Conservation (phyloP, 306 rosid species). For the Medicago arabica region DNA sequence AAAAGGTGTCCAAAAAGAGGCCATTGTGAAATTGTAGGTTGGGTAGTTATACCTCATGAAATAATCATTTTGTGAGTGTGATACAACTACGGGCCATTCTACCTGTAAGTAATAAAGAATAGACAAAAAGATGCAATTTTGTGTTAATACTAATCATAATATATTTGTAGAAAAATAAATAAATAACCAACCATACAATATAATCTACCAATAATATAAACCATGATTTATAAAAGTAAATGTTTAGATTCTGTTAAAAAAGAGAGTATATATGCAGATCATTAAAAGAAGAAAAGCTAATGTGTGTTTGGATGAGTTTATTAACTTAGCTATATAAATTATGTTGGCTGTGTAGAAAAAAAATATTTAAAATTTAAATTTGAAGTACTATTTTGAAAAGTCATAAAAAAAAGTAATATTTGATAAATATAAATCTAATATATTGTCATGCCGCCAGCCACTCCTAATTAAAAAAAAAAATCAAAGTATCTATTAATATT, state of each 20-base stretch:
- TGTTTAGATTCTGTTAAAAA: no score
- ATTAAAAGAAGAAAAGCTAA: neutral
- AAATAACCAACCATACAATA: neutral
- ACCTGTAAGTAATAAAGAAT: constrained; percentile 46
- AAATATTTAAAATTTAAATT: neutral
- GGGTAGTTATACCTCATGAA: constrained; percentile 78
- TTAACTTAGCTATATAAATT: neutral
- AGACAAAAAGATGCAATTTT: neutral
- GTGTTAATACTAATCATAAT: neutral
- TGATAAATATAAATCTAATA: no score
- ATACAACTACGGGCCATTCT: constrained; percentile 84
- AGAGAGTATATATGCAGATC: neutral
- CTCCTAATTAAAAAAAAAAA: no score
- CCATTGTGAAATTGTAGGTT: constrained; percentile 81
- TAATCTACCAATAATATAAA: no score
- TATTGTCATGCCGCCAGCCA: no score
- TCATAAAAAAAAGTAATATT: no score
- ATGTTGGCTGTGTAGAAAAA: neutral
- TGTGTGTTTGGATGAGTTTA: neutral
- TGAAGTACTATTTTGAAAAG: neutral
- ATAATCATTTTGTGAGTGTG: constrained; percentile 55
- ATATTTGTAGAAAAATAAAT: neutral
- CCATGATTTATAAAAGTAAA: neutral
- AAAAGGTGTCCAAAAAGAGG: constrained; percentile 81
- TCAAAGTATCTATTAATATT: no score